Conservation (phyloP, 768 basidiomycete species). For the Tulasnella sp. region DNA sequence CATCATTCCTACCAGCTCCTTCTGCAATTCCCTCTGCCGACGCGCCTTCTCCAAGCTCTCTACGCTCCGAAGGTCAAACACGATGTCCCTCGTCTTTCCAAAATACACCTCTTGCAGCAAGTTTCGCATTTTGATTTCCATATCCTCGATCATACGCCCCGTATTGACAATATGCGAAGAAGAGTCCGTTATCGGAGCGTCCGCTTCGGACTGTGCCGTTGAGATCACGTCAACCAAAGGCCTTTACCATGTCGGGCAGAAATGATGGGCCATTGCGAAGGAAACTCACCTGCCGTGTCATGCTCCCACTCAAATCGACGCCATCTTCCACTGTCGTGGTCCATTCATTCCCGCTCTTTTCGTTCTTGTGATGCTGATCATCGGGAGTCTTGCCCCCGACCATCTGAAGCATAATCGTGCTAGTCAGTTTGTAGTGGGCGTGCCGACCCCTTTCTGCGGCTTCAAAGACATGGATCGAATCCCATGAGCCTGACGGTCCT, state of each 20-base stretch:
- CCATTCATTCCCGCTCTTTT: slow-evolving; percentile 31
- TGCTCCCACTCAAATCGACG: slow-evolving; percentile 81
- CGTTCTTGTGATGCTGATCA: slow-evolving; percentile 25
- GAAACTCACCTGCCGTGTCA: slow-evolving; percentile 81
- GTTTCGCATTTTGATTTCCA: slow-evolving; percentile 99
- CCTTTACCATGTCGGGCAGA: not conserved
- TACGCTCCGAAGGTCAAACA: slow-evolving; percentile 79
- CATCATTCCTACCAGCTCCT: slow-evolving; percentile 79
- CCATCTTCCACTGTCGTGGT: slow-evolving; percentile 47
- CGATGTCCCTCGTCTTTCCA: slow-evolving; percentile 91
- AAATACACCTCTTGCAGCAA: slow-evolving; percentile 90
- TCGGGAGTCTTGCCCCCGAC: slow-evolving; percentile 26
- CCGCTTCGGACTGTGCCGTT: slow-evolving; percentile 59
- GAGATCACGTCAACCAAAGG: not conserved
- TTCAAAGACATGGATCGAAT: slow-evolving; percentile 97
- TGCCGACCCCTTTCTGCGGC: slow-evolving; percentile 80
- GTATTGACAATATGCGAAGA: slow-evolving; percentile 85
- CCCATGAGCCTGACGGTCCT: slow-evolving; percentile 83
- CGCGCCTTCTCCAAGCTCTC: slow-evolving; percentile 75
- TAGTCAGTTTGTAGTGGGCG: slow-evolving; percentile 94
- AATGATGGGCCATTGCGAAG: not conserved
- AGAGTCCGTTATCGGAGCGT: slow-evolving; percentile 65
- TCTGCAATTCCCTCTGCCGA: slow-evolving; percentile 74
- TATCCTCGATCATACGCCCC: slow-evolving; percentile 94
- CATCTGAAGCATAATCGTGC: slow-evolving; percentile 92